Evolutionary conservation across 129 eudicot species (phyloP).

Genomic region (Gnaphalium uliginosum): DNA sequence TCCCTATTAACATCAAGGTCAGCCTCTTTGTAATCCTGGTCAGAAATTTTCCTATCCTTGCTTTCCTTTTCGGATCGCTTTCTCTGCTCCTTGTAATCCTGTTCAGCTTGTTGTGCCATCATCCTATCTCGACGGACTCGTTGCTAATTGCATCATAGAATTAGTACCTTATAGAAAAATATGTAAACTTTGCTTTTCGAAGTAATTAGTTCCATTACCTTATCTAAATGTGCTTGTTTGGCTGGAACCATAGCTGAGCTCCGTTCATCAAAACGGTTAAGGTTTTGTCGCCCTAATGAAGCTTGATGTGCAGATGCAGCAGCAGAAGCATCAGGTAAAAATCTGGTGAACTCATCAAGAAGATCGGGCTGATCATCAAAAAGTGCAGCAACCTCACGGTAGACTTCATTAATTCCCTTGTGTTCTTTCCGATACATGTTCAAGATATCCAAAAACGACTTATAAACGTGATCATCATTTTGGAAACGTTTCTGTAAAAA

Average conservation of each 20-base stretch:
- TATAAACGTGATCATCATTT: slow-evolving; percentile 80
- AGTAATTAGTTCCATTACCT: slow-evolving; percentile 35
- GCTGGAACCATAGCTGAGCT: slow-evolving; percentile 44
- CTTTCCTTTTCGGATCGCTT: slow-evolving; percentile 63
- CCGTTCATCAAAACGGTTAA: slow-evolving; percentile 30
- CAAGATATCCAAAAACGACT: slow-evolving; percentile 83
- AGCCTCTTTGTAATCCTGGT: slow-evolving; percentile 69
- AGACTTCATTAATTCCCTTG: slow-evolving; percentile 78
- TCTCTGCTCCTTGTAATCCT: slow-evolving; percentile 72
- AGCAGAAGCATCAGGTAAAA: slow-evolving; percentile 43
- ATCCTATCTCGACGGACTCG: slow-evolving; percentile 60
- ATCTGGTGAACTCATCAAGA: slow-evolving; percentile 68
- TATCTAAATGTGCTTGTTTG: slow-evolving; percentile 57
- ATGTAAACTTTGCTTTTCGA: not conserved
- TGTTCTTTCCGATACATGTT: slow-evolving; percentile 90
- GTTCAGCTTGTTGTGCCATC: slow-evolving; percentile 49
- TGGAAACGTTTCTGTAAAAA: slow-evolving; percentile 76
- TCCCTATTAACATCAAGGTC: slow-evolving; percentile 60
- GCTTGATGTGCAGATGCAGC: slow-evolving; percentile 51
- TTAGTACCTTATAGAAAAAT: not conserved
- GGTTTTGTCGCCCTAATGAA: slow-evolving; percentile 25
- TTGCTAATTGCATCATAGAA: slow-evolving; percentile 42
- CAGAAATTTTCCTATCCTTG: slow-evolving; percentile 60
- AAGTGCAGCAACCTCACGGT: slow-evolving; percentile 61
- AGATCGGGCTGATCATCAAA: slow-evolving; percentile 57